A percentile compares a stretch with the other conserved stretches of the same genome.
phyloP scores from a whole-genome alignment of 129 eudicot genomes.

The Flaveria bidentis region DNA sequence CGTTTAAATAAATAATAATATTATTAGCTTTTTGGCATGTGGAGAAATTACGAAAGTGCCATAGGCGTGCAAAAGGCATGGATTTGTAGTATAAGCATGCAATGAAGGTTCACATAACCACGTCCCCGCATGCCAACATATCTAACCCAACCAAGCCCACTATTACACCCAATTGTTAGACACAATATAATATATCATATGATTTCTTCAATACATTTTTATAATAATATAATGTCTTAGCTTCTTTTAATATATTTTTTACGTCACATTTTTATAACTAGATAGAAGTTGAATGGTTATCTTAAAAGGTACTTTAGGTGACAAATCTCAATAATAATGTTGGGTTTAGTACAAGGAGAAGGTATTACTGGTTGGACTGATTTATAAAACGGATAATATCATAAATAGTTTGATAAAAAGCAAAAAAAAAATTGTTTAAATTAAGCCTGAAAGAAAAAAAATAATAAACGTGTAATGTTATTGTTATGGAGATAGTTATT shows the following conservation, averaged over 20 bases:
- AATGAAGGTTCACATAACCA: constrained; percentile 37
- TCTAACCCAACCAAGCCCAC: neutral
- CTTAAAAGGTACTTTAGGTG: neutral
- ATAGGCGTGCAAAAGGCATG: constrained; percentile 41
- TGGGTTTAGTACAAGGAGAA: neutral
- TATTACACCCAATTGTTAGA: neutral
- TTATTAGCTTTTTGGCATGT: constrained; percentile 22
- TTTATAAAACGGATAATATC: neutral
- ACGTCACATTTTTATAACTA: neutral
- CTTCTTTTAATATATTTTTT: neutral
- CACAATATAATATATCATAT: too few species aligned
- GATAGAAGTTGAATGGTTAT: neutral
- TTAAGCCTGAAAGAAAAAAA: too few species aligned
- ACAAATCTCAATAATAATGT: constrained; percentile 8
- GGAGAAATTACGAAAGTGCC: neutral
- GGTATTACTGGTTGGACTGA: too few species aligned
- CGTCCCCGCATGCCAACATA: constrained; percentile 43
- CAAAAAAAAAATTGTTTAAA: neutral
- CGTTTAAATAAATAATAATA: neutral
- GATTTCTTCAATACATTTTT: too few species aligned
- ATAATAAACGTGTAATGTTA: too few species aligned
- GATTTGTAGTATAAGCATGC: constrained; percentile 36
- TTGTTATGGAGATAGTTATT: too few species aligned
- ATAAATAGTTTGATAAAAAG: neutral
- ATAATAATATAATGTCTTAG: too few species aligned